Evolutionary conservation across 441 rosid genomes (phyloP).

Genomic region (Bruguiera hainesii): DNA sequence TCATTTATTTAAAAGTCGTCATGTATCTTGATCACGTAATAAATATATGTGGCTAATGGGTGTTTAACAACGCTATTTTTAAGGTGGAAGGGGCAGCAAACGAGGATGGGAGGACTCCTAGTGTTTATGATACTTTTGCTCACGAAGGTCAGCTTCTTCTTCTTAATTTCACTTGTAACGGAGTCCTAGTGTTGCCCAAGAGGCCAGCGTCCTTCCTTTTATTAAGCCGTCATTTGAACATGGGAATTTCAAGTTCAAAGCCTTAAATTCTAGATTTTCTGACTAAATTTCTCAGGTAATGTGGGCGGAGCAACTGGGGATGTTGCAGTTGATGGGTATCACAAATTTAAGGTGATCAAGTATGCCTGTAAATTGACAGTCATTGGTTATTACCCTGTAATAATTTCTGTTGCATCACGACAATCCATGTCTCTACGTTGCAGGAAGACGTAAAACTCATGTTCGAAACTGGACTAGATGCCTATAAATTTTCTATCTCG

Average conservation of each 20-base stretch:
- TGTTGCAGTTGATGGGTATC: conserved; percentile 60
- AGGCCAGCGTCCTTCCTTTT: background rate
- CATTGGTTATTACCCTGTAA: background rate
- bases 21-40: too few relatives aligned
- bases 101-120: background rate
- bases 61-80: background rate
- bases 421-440: background rate
- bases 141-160: conserved; percentile 29
- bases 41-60: too few relatives aligned
- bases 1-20: too few relatives aligned
- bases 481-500: conserved; percentile 70
- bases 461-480: conserved; percentile 54
- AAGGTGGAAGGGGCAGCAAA: background rate
- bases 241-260: background rate
- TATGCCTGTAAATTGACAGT: too few relatives aligned
- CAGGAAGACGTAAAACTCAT: conserved; percentile 74
- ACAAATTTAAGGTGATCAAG: conserved; percentile 55
- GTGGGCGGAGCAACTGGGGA: conserved; percentile 39
- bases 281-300: conserved; percentile 29
- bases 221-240: background rate
- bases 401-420: too few relatives aligned
- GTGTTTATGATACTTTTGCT: conserved; percentile 52
- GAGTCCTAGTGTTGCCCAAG: background rate
- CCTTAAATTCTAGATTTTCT: background rate
- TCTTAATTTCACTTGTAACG: background rate